Conservation (phyloP, 1,139 yeast species). For the Pichia terricola region DNA sequence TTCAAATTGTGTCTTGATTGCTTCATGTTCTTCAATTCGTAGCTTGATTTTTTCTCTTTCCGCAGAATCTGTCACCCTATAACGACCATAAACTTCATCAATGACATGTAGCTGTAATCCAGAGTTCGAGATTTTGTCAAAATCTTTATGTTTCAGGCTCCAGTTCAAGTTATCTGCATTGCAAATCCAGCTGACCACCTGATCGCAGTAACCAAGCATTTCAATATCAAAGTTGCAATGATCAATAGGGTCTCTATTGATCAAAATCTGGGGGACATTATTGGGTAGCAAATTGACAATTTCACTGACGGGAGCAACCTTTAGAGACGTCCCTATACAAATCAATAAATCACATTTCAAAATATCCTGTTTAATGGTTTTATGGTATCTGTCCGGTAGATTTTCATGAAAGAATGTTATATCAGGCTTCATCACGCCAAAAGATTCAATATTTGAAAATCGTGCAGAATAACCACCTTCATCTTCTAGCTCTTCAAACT, state of each 20-base stretch:
- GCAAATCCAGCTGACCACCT: constrained; percentile 61
- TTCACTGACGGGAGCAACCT: constrained; percentile 94
- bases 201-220: constrained; percentile 81
- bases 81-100: constrained; percentile 26
- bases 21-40: too few species aligned
- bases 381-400: constrained; percentile 67
- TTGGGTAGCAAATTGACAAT: constrained; percentile 69
- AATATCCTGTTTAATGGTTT: constrained; percentile 48
- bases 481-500: constrained; percentile 23
- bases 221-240: constrained; percentile 78
- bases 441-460: constrained; percentile 32
- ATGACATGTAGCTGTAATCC: constrained; percentile 21
- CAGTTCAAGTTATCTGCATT: constrained; percentile 46
- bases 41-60: constrained; percentile 11
- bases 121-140: constrained; percentile 23
- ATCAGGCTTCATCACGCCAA: constrained; percentile 91
- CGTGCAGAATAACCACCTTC: constrained; percentile 24
- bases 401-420: constrained; percentile 92
- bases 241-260: constrained; percentile 71
- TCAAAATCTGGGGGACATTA: constrained; percentile 71
- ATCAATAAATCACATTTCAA: constrained; percentile 68
- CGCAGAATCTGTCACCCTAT: constrained; percentile 22
- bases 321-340: constrained; percentile 87
- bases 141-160: constrained; percentile 52
- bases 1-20: too few species aligned